phyloP scores from a whole-genome alignment of 257 asterid species.

The Knoxia roxburghii region DNA sequence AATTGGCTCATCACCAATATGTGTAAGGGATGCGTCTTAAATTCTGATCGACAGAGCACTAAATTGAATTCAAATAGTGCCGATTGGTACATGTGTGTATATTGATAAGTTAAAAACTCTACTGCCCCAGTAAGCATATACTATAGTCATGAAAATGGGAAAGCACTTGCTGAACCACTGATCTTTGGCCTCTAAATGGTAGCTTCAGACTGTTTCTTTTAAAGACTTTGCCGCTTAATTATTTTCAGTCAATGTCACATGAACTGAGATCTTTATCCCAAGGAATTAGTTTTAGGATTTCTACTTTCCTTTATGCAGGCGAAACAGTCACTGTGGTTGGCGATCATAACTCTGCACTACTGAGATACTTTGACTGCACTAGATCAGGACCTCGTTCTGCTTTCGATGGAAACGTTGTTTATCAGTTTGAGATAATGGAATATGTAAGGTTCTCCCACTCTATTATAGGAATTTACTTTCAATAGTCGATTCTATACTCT shows the following conservation, averaged over 20 bases:
- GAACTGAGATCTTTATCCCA: not conserved
- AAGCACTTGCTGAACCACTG: not conserved
- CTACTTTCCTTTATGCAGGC: constrained; percentile 42
- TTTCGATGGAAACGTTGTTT: constrained; percentile 88
- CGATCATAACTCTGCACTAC: constrained; percentile 77
- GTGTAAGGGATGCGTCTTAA: not conserved
- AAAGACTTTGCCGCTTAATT: not conserved
- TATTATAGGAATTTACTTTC: constrained; percentile 6
- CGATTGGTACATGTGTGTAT: not conserved
- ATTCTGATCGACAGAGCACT: not conserved
- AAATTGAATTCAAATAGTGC: not conserved
- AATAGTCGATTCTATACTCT: not conserved
- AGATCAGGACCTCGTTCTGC: constrained; percentile 99
- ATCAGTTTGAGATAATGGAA: constrained; percentile 98
- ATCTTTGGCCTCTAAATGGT: not conserved
- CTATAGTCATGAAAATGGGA: not conserved
- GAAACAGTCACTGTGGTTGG: constrained; percentile 96
- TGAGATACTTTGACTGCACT: constrained; percentile 90
- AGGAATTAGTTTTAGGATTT: constrained; percentile 5
- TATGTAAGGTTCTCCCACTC: constrained; percentile 51
- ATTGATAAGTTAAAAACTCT: not conserved
- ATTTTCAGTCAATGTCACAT: not conserved
- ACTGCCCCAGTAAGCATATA: not conserved
- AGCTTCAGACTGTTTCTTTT: not conserved
- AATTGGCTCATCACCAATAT: not conserved